These are phyloP conservation scores for Fusarium setosum DNA, from an alignment of 2,329 filamentous ascomycete species.

Conservation along the genomic window DNA sequence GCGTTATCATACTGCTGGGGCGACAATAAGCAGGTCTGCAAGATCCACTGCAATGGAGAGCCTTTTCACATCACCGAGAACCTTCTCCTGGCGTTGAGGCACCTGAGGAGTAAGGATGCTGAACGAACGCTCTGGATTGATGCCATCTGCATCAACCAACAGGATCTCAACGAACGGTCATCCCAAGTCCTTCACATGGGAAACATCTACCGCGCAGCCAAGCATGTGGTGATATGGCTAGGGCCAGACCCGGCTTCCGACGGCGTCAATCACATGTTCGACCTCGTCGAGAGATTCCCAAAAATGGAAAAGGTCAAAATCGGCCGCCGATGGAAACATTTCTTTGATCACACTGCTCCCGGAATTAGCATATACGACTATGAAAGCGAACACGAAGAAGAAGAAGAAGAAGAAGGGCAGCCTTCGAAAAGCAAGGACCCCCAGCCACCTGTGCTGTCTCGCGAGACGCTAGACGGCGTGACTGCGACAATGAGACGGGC, in stretches of 20 bases:
- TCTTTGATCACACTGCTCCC: not conserved
- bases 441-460: not conserved
- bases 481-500: not conserved
- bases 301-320: not conserved
- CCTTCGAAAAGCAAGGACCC: too few species aligned
- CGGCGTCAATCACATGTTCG: not conserved
- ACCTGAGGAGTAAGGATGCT: not conserved
- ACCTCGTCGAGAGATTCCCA: not conserved
- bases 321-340: not conserved
- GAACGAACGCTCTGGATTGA: constrained; percentile 1
- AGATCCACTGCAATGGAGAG: not conserved
- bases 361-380: not conserved
- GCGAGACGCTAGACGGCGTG: not conserved
- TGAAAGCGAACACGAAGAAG: too few species aligned
- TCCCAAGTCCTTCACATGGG: not conserved
- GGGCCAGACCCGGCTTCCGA: not conserved
- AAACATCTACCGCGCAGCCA: not conserved
- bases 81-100: not conserved
- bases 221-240: not conserved
- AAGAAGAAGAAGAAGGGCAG: too few species aligned
- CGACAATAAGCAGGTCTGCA: not conserved
- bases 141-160: constrained; percentile 1
- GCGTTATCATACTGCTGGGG: constrained; percentile 3
- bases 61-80: not conserved
- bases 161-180: not conserved